phyloP scores from a whole-genome alignment of 2,329 filamentous ascomycete species.

The Chaetomiaceae sp. region DNA sequence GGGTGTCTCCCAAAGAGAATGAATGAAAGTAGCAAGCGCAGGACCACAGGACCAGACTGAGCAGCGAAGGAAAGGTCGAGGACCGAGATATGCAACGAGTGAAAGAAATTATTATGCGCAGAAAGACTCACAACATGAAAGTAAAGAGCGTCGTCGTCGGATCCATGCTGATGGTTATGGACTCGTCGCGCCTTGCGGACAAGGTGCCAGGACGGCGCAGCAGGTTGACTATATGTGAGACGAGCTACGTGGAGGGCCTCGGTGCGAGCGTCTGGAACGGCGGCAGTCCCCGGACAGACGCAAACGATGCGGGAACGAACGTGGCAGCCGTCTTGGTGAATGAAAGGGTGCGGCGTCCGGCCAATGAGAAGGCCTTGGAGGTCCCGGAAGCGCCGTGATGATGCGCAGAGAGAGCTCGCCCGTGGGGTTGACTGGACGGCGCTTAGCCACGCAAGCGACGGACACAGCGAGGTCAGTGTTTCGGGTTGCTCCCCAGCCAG shows the following conservation, averaged over 20 bases:
- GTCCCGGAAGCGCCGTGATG: constrained; percentile 32
- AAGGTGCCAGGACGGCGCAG: constrained; percentile 4
- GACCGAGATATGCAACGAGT: constrained; percentile 12
- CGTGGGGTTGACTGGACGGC: constrained; percentile 29
- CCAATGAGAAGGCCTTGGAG: constrained; percentile 28
- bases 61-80: neutral
- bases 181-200: constrained; percentile 23
- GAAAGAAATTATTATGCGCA: constrained; percentile 15
- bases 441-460: constrained; percentile 29
- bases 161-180: constrained; percentile 43
- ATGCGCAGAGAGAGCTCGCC: constrained; percentile 15
- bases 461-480: constrained; percentile 20
- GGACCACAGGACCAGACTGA: constrained; percentile 20
- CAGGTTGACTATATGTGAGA: constrained; percentile 15
- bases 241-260: neutral
- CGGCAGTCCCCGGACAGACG: constrained; percentile 26
- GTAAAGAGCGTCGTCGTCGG: constrained; percentile 63
- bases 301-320: constrained; percentile 15
- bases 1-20: neutral
- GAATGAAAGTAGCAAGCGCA: constrained; percentile 11
- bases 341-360: constrained; percentile 24
- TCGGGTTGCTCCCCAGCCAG: constrained; percentile 11
- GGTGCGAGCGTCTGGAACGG: neutral
- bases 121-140: constrained; percentile 60
- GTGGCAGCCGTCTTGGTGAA: constrained; percentile 22